A percentile compares a stretch with the other conserved stretches of the same genome.
Conservation (phyloP, 805 yeast species). For the Candida orba region DNA sequence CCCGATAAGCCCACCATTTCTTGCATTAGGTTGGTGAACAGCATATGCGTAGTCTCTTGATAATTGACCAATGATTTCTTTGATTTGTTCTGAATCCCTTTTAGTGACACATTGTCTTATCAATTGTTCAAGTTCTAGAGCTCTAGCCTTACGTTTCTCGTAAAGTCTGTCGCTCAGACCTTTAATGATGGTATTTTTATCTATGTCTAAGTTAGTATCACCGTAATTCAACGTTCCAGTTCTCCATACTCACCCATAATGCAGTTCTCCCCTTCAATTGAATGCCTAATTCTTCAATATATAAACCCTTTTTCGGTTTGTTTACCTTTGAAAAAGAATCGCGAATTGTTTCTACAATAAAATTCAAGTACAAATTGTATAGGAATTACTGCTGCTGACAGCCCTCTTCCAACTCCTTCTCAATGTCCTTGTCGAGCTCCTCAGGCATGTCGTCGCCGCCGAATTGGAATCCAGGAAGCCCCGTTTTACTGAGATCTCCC, state of each 20-base stretch:
- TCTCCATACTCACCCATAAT: not conserved
- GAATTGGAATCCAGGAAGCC: conserved; percentile 36
- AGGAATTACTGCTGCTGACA: conserved; percentile 29
- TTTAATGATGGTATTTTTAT: conserved; percentile 49
- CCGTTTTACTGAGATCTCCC: conserved; percentile 44
- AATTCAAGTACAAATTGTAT: not conserved
- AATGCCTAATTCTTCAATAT: not conserved
- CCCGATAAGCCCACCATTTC: conserved; percentile 95
- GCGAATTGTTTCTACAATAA: not conserved
- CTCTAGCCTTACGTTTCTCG: conserved; percentile 73
- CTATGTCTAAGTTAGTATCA: conserved; percentile 25
- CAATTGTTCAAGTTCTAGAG: conserved; percentile 67
- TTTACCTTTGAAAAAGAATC: too few species aligned
- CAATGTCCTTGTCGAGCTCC: conserved; percentile 32
- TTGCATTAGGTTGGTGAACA: conserved; percentile 75
- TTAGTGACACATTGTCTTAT: conserved; percentile 62
- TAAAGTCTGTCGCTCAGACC: conserved; percentile 69
- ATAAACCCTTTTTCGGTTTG: too few species aligned
- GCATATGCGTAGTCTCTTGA: conserved; percentile 75
- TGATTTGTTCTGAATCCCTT: conserved; percentile 54
- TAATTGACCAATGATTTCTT: conserved; percentile 61
- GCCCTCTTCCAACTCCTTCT: conserved; percentile 42
- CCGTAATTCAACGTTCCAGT: not conserved
- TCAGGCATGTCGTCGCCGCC: conserved; percentile 47
- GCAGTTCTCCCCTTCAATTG: too few species aligned